A percentile compares a stretch with the other conserved stretches of the same genome.
These are phyloP conservation scores for Daedalea quercina DNA, from an alignment of 768 basidiomycete genomes.

Conservation along the genomic window DNA sequence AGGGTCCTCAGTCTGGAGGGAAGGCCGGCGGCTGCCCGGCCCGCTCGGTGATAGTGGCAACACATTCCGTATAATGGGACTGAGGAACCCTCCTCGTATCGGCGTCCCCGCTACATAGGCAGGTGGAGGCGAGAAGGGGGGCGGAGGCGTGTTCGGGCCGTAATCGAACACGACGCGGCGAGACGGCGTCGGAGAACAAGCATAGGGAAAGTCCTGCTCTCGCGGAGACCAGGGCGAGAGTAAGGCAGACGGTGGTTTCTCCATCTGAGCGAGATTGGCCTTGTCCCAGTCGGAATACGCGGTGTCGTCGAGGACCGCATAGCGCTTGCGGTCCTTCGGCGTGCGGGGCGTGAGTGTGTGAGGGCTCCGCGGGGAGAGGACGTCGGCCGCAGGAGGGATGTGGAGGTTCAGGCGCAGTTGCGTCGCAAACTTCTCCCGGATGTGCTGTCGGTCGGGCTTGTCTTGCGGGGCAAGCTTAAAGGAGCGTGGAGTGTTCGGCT, in stretches of 20 bases:
- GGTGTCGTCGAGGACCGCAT: constrained; percentile 8
- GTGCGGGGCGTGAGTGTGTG: background rate
- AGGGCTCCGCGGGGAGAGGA: constrained; percentile 1
- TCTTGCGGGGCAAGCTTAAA: background rate
- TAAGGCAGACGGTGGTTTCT: constrained; percentile 13
- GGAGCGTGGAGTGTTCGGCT: constrained; percentile 1
- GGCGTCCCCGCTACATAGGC: constrained; percentile 18
- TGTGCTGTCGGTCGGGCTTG: constrained; percentile 9
- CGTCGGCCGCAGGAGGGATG: constrained; percentile 5
- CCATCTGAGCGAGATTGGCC: constrained; percentile 6
- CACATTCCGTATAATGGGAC: background rate
- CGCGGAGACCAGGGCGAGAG: constrained; percentile 20
- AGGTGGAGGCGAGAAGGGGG: constrained; percentile 18
- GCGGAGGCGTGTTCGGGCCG: constrained; percentile 11
- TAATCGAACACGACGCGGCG: background rate
- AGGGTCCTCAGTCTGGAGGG: background rate
- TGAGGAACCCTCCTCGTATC: constrained; percentile 6
- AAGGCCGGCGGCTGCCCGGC: background rate
- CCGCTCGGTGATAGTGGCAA: background rate
- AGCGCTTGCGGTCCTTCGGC: constrained; percentile 3
- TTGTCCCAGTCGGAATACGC: constrained; percentile 1
- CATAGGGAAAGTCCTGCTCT: constrained; percentile 15
- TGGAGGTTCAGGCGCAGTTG: constrained; percentile 15
- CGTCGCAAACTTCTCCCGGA: constrained; percentile 5
- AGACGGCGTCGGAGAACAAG: constrained; percentile 7